Percentiles rank a stretch among this genome's conserved stretches.
Conservation (phyloP, 2,329 filamentous ascomycete species). For the Pseudogymnoascus sp. region DNA sequence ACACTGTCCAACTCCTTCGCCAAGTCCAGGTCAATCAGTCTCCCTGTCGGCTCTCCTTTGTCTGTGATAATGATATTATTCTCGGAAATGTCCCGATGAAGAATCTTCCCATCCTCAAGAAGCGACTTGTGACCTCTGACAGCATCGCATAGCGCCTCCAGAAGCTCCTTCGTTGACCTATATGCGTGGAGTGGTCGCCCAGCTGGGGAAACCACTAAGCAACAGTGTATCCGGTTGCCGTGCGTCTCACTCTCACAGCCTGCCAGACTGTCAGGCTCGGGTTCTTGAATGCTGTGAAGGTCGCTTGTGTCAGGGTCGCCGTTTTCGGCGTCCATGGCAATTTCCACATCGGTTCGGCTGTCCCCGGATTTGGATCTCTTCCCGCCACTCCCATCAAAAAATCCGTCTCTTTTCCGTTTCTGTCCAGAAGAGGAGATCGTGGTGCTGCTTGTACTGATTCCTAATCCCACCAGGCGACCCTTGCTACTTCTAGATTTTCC, state of each 20-base stretch:
- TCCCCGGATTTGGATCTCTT: slow-evolving; percentile 20
- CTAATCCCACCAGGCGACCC: slow-evolving; percentile 4
- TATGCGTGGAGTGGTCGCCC: slow-evolving; percentile 27
- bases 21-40: slow-evolving; percentile 31
- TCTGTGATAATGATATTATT: slow-evolving; percentile 33
- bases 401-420: slow-evolving; percentile 20
- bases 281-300: slow-evolving; percentile 21
- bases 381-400: slow-evolving; percentile 13
- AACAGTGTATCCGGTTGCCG: slow-evolving; percentile 27
- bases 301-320: background rate
- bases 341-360: background rate
- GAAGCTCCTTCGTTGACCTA: slow-evolving; percentile 26
- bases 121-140: slow-evolving; percentile 33
- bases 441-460: slow-evolving; percentile 6
- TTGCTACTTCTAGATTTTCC: background rate
- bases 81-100: slow-evolving; percentile 32
- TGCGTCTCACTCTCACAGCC: slow-evolving; percentile 20
- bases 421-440: slow-evolving; percentile 10
- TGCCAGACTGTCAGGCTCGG: slow-evolving; percentile 19
- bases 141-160: slow-evolving; percentile 29
- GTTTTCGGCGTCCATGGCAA: background rate
- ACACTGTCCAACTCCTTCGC: slow-evolving; percentile 24
- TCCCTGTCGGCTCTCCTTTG: slow-evolving; percentile 24
- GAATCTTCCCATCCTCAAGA: slow-evolving; percentile 27
- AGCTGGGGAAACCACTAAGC: slow-evolving; percentile 27